Base-by-base conservation (phyloP, 768 basidiomycete genomes). In the Phlebiopsis gigantea region DNA sequence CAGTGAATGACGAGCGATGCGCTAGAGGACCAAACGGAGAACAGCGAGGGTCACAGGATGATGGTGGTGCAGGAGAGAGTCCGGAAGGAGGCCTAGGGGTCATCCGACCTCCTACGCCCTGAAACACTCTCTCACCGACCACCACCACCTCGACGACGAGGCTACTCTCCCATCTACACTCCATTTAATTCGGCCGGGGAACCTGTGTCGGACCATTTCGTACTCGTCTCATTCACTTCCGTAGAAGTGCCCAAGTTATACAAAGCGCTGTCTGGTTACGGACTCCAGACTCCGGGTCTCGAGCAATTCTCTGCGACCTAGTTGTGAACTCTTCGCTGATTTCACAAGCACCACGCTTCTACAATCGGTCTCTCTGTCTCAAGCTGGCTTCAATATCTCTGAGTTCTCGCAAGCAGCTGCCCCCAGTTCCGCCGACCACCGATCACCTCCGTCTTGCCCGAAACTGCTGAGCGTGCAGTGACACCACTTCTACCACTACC, bases 31-130 rank as follows among this genome's bases (percentile, higher is more conserved):
- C 34, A 39, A 39, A 39, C 34, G 34, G 34, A 39, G 34, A 39
- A 10, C 12, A 39, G 2, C 34, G 34, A 29, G 30, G 47, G 47
- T 48, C 47, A 48, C 47, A 48, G 47, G 47, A 19, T 48, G 47
- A 48, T 48, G 47, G 47, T 48, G 47, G 47, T 48, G 47, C 29
- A 48, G 19, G 30, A 48, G 26, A 48, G 12, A 48, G 47, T 48
- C 30, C 47, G 14, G 47, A 26, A 29, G 30, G 47, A 48, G 47
- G 47, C 26, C 26, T 12, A 39, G 29, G 12, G 28, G 47, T 48
- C 47, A 48, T 25, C 28, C 47, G 47, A 48, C 47, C 28, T 29
- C 28, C 25, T 30, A 29, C 47, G 19, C 26, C 47, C 28, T 39
- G 34, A 39, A 17, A 29, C 47, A 17, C 26, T 48, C 47, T 48